phyloP scores from a whole-genome alignment of 257 asterid genomes.

The Ballota nigra region DNA sequence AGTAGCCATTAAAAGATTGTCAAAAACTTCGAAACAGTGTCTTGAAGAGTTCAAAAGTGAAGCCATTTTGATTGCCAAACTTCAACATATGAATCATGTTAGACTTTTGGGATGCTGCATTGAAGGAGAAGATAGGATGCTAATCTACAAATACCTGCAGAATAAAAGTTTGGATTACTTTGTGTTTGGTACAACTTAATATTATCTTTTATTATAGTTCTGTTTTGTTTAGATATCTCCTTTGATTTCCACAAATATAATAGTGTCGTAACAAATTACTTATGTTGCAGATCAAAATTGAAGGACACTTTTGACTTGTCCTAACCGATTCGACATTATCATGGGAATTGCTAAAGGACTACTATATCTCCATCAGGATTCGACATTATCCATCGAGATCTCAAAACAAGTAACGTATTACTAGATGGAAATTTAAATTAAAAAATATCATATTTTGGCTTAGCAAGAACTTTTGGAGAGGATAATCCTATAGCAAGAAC shows the following conservation, averaged over 20 bases:
- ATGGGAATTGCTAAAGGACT: conserved; percentile 44
- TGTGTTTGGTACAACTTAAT: no score
- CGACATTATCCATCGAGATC: conserved; percentile 47
- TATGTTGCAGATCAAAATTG: conserved; percentile 30
- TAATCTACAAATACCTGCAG: no score
- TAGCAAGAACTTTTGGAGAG: no score
- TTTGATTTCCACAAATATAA: not conserved
- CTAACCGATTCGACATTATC: conserved; percentile 33
- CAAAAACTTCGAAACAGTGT: conserved; percentile 40
- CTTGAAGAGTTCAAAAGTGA: conserved; percentile 31
- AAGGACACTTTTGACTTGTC: conserved; percentile 48
- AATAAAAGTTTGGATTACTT: no score
- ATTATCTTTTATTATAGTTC: not conserved
- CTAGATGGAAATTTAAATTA: conserved; percentile 30
- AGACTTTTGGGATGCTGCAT: no score
- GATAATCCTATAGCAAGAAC: conserved; percentile 17
- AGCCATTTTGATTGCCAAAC: conserved; percentile 32
- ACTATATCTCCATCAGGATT: conserved; percentile 49
- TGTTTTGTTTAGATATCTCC: not conserved
- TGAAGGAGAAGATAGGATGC: no score
- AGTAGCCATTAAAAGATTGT: conserved; percentile 47
- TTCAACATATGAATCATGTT: no score
- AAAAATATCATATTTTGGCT: no score
- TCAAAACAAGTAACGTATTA: conserved; percentile 48
- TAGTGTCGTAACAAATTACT: not conserved